A percentile compares a stretch with the other conserved stretches of the same genome.
phyloP scores from a whole-genome alignment of 805 yeast species.

The Candida xiaguanensis region DNA sequence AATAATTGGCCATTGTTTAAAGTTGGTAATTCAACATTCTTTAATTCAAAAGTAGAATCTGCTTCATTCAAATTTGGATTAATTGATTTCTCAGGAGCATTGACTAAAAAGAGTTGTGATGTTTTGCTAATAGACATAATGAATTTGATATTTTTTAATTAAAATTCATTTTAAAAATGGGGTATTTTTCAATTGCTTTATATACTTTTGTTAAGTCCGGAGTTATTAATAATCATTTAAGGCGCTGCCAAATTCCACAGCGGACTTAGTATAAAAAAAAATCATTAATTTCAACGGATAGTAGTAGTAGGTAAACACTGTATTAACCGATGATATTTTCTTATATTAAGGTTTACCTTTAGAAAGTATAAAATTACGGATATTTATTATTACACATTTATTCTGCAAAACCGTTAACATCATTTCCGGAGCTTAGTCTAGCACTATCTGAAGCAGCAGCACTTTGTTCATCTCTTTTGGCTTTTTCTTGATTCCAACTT shows the following conservation, averaged over 20 bases:
- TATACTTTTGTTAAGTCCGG: slow-evolving; percentile 1
- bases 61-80: slow-evolving; percentile 18
- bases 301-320: not conserved
- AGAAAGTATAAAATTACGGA: no score
- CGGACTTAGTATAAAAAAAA: not conserved
- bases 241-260: not conserved
- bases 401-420: not conserved
- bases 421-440: not conserved
- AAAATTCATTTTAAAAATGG: not conserved
- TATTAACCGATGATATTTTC: no score
- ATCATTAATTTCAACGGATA: not conserved
- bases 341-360: no score
- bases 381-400: not conserved
- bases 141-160: not conserved
- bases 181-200: not conserved
- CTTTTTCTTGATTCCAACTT: slow-evolving; percentile 62
- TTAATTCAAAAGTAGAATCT: slow-evolving; percentile 25
- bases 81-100: slow-evolving; percentile 19
- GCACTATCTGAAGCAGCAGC: slow-evolving; percentile 1
- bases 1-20: slow-evolving; percentile 39
- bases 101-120: slow-evolving; percentile 18
- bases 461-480: slow-evolving; percentile 8
- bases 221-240: not conserved
- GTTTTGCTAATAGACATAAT: slow-evolving; percentile 2
- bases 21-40: slow-evolving; percentile 9